These are phyloP conservation scores for Penicillium sp. DNA, from an alignment of 2,329 filamentous ascomycete genomes.

Conservation along the genomic window DNA sequence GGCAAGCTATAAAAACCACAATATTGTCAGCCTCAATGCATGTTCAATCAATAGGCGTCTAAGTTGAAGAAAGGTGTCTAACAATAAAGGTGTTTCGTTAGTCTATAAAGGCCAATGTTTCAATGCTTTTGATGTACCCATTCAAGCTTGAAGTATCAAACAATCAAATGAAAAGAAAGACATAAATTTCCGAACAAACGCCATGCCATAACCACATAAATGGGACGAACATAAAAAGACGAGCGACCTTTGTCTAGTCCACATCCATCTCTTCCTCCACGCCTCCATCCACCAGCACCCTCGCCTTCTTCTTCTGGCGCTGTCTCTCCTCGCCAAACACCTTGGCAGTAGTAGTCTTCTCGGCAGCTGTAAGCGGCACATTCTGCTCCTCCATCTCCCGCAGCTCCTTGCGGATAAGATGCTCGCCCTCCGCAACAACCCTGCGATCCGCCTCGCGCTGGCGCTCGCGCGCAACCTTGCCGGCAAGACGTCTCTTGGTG, in stretches of 20 bases:
- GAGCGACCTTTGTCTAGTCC: constrained; percentile 32
- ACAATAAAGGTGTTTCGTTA: background rate
- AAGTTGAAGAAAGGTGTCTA: too few species aligned
- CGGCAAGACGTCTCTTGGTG: constrained; percentile 89
- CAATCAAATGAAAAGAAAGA: constrained; percentile 17
- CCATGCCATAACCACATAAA: constrained; percentile 19
- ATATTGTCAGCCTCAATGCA: background rate
- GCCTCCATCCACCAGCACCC: constrained; percentile 42
- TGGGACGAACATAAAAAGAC: constrained; percentile 15
- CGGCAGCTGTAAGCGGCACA: constrained; percentile 27
- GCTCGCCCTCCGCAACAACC: constrained; percentile 86
- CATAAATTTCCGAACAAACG: constrained; percentile 12
- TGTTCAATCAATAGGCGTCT: too few species aligned
- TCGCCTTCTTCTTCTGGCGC: constrained; percentile 42
- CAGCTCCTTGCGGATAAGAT: constrained; percentile 74
- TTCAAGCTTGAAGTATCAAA: background rate
- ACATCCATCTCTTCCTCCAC: constrained; percentile 46
- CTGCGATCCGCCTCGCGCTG: constrained; percentile 77
- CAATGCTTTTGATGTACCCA: background rate
- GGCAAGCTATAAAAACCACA: background rate
- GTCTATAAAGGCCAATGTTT: background rate
- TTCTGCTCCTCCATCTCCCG: constrained; percentile 52
- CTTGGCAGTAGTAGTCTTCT: constrained; percentile 29
- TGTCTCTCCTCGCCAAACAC: constrained; percentile 40
- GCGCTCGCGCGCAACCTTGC: constrained; percentile 68